phyloP scores from a whole-genome alignment of 805 yeast species.

The Yamadazyma laniorum region DNA sequence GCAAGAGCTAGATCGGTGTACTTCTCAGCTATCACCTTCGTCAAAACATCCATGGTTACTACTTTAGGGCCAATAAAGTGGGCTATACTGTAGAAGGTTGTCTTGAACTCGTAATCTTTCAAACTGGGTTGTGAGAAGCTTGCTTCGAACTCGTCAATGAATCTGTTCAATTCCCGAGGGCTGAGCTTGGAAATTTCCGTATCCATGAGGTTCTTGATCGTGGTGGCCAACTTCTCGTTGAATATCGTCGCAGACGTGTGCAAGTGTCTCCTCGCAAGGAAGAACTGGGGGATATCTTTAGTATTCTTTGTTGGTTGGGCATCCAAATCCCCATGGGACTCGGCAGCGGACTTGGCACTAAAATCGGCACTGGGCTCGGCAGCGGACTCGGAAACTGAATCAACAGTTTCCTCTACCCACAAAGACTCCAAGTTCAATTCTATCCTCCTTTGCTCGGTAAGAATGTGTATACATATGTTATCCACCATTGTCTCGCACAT shows the following conservation, averaged over 20 bases:
- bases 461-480: slow-evolving; percentile 65
- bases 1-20: slow-evolving; percentile 20
- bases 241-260: slow-evolving; percentile 32
- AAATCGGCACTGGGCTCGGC: neutral
- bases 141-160: slow-evolving; percentile 15
- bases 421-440: slow-evolving; percentile 70
- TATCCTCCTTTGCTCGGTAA: slow-evolving; percentile 67
- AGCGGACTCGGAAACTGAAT: neutral
- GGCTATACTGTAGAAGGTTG: slow-evolving; percentile 23
- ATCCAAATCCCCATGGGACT: too few species aligned
- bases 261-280: slow-evolving; percentile 17
- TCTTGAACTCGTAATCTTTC: slow-evolving; percentile 21
- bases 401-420: slow-evolving; percentile 38
- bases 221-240: neutral
- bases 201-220: neutral
- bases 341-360: neutral
- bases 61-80: slow-evolving; percentile 26
- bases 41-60: slow-evolving; percentile 25
- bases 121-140: slow-evolving; percentile 11
- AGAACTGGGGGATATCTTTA: slow-evolving; percentile 9
- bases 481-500: slow-evolving; percentile 59
- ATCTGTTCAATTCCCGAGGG: neutral
- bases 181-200: neutral
- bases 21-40: slow-evolving; percentile 25
- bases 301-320: too few species aligned